Evolutionary conservation across 495 filamentous ascomycete genomes (phyloP), one percentile per base, ranked within the genome.

Genomic region (Penicillium paradoxum): DNA sequence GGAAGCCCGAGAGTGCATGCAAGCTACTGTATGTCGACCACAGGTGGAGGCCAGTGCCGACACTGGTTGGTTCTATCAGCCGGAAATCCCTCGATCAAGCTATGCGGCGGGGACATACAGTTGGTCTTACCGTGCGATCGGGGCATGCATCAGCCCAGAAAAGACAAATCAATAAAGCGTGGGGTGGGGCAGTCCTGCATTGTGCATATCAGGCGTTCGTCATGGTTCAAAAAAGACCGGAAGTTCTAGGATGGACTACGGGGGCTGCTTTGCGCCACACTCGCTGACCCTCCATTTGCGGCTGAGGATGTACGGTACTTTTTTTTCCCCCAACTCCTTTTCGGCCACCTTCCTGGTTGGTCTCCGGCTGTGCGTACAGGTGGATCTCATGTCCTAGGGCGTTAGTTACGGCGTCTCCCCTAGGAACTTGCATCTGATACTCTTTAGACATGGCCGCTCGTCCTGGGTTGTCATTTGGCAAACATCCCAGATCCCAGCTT

Each of bases 221-320:
- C 39, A 36, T 9, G 19, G 45, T 40, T 15, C 29, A 46, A 49
- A 38, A 22, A 40, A 43, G 24, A 34, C 37, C 13, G 29, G 30
- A 14, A 19, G 21, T 44, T 52, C 39, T 53, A 49, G 46, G 19
- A n/a, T 39, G 36, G 48, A 51, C 49, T 42, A 51, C 39, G 27
- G 44, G 42, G 44, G 5, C 43, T 46, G 52, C 34, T 45, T 14
- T 61, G 52, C 60, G 54, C 60, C 60, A 63, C 60, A 54, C 34
- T 41, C 43, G 33, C n/a, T 34, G 29, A 22, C 32, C 40, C 51
- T 55, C 47, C 49, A 45, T 46, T 13, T 36, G 43, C 37, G 37
- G 36, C 32, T 40, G 54, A 53, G 30, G 30, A 43, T 49, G 44
- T 48, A 22, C 17, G 38, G 54, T 60, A 46, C 57, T 49, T 55